A percentile compares a stretch with the other conserved stretches of the same genome.
Conservation (phyloP, 805 yeast species). For the Suhomyces faveliae region DNA sequence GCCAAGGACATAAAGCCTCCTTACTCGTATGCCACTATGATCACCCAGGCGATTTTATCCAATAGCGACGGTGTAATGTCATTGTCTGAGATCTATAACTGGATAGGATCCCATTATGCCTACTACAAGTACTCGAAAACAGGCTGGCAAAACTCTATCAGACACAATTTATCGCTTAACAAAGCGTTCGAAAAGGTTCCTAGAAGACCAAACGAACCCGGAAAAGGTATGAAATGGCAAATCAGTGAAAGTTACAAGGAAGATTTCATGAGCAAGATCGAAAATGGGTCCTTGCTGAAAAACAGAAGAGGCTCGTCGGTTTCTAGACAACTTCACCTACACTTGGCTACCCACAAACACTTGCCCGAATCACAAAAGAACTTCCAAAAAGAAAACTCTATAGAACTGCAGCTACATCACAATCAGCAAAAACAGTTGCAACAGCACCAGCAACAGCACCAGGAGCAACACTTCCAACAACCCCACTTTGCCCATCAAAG, state of each 20-base stretch:
- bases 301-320: slow-evolving; percentile 79
- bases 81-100: slow-evolving; percentile 85
- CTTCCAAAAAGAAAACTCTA: slow-evolving; percentile 19
- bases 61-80: slow-evolving; percentile 86
- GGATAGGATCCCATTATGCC: slow-evolving; percentile 86
- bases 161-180: slow-evolving; percentile 90
- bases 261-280: slow-evolving; percentile 80
- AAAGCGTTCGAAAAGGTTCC: slow-evolving; percentile 98
- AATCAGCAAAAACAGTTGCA: slow-evolving; percentile 17
- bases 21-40: slow-evolving; percentile 96
- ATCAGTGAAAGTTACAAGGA: slow-evolving; percentile 79
- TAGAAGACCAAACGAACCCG: slow-evolving; percentile 92
- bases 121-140: slow-evolving; percentile 88
- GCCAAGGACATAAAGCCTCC: slow-evolving; percentile 95
- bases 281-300: slow-evolving; percentile 70
- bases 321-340: slow-evolving; percentile 74
- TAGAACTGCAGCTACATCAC: slow-evolving; percentile 17
- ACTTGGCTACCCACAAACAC: slow-evolving; percentile 57
- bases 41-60: slow-evolving; percentile 92
- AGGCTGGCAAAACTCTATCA: slow-evolving; percentile 98
- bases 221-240: slow-evolving; percentile 99
- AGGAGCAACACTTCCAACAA: slow-evolving; percentile 7
- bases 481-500: slow-evolving; percentile 13
- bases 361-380: slow-evolving; percentile 47
- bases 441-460: slow-evolving; percentile 10